These are phyloP conservation scores for Phascolomyces articulosus DNA, from an alignment of 371 early-diverging fungal genomes.

Conservation along the genomic window DNA sequence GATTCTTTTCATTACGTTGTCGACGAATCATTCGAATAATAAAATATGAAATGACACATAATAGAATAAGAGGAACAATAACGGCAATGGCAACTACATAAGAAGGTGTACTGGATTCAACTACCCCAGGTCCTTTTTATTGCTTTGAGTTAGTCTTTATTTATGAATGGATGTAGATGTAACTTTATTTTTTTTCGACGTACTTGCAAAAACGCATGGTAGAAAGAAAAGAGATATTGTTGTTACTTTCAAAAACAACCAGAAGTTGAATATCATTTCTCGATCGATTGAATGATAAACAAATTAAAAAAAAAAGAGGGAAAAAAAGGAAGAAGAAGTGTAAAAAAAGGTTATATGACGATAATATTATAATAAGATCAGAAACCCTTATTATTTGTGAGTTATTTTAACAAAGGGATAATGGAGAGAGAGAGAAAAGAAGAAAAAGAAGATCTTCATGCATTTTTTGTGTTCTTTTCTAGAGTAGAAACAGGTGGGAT, in stretches of 20 bases:
- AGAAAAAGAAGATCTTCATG: not conserved
- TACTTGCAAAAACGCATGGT: conserved; percentile 9
- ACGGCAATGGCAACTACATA: conserved; percentile 28
- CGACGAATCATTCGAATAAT: not conserved
- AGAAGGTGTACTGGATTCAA: not conserved
- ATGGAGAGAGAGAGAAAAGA: not conserved
- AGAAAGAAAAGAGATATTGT: not conserved
- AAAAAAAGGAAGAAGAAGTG: not conserved
- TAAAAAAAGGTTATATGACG: not conserved
- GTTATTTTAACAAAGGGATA: not conserved
- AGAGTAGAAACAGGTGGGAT: not conserved
- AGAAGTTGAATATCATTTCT: not conserved
- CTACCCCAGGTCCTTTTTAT: not conserved
- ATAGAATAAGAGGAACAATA: conserved; percentile 8
- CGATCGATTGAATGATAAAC: not conserved
- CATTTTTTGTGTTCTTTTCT: not conserved
- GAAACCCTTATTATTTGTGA: not conserved
- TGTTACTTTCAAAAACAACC: not conserved
- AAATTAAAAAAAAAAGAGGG: not conserved
- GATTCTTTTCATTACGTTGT: not conserved
- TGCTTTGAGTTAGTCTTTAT: too few relatives aligned
- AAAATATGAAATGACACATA: conserved; percentile 8
- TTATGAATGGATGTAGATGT: not conserved
- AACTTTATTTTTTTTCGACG: not conserved
- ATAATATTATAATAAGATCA: too few relatives aligned